Percentiles rank a stretch among this genome's conserved stretches.
Conservation (phyloP, 148 eudicot species). For the Rhododendron molle region DNA sequence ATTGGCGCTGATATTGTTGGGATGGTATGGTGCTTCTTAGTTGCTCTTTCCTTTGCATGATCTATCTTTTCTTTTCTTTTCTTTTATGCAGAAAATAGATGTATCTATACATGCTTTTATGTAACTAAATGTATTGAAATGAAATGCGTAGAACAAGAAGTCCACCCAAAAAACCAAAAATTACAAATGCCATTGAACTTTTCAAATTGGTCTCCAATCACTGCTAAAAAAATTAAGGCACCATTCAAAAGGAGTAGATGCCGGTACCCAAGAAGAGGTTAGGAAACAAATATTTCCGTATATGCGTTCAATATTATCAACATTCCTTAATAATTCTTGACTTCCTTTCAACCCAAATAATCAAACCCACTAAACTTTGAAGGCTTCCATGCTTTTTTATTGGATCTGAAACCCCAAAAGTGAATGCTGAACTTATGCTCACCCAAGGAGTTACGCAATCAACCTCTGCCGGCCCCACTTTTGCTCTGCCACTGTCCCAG, state of each 20-base stretch:
- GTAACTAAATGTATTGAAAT: not conserved
- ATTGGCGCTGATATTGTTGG: conserved; percentile 78
- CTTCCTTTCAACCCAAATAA: not conserved
- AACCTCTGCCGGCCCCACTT: not conserved
- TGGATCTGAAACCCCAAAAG: not conserved
- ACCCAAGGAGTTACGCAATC: not conserved
- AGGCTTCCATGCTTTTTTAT: not conserved
- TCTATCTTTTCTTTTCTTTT: not conserved
- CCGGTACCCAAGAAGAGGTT: not conserved
- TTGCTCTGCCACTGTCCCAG: too few relatives aligned
- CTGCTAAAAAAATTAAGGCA: not conserved
- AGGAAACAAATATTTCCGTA: not conserved
- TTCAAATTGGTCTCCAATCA: not conserved
- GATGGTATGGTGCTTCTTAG: conserved; percentile 41
- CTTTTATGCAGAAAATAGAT: not conserved
- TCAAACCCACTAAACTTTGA: not conserved
- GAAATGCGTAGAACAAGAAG: not conserved
- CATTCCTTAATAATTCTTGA: not conserved
- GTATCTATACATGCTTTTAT: not conserved
- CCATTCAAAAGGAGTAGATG: not conserved
- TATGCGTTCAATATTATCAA: not conserved
- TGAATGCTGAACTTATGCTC: not conserved
- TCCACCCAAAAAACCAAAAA: not conserved
- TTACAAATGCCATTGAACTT: not conserved
- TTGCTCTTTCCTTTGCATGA: conserved; percentile 9